These are phyloP conservation scores for Nepenthes mirabilis DNA, from an alignment of 148 eudicot genomes.

Conservation along the genomic window DNA sequence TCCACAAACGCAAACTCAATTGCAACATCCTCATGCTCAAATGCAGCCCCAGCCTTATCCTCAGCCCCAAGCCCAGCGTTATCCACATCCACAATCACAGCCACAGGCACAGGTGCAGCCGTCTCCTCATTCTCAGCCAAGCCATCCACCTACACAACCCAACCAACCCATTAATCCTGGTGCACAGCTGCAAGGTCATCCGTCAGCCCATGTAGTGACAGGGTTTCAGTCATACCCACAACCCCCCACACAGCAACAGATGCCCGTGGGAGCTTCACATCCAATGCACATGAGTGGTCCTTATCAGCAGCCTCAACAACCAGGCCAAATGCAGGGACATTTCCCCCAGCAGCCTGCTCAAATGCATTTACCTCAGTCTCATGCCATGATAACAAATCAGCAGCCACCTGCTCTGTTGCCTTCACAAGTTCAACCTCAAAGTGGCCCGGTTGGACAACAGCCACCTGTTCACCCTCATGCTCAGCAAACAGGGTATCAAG, in stretches of 20 bases:
- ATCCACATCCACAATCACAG: constrained; percentile 22
- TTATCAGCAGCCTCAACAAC: constrained; percentile 24
- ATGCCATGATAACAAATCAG: constrained; percentile 33
- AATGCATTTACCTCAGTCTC: constrained; percentile 43
- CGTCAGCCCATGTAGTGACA: constrained; percentile 17
- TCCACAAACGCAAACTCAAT: constrained; percentile 26
- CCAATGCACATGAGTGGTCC: constrained; percentile 33
- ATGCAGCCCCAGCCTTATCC: constrained; percentile 25
- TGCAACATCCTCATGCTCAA: constrained; percentile 21
- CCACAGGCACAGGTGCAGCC: constrained; percentile 32
- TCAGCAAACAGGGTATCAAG: constrained; percentile 41
- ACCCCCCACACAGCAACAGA: constrained; percentile 39
- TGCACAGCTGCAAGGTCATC: constrained; percentile 28
- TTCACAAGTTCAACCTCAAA: constrained; percentile 37
- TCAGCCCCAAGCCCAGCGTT: constrained; percentile 13
- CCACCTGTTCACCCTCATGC: constrained; percentile 31
- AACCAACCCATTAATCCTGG: constrained; percentile 16
- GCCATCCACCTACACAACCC: constrained; percentile 28
- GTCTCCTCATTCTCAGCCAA: constrained; percentile 15
- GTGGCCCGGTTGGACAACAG: constrained; percentile 30
- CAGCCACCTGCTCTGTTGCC: constrained; percentile 31
- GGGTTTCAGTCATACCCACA: constrained; percentile 40
- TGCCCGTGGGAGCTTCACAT: constrained; percentile 34
- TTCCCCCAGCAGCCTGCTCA: constrained; percentile 46
- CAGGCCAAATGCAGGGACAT: constrained; percentile 39